phyloP scores from a whole-genome alignment of 2,329 filamentous ascomycete genomes.

The Aureobasidium sp. region DNA sequence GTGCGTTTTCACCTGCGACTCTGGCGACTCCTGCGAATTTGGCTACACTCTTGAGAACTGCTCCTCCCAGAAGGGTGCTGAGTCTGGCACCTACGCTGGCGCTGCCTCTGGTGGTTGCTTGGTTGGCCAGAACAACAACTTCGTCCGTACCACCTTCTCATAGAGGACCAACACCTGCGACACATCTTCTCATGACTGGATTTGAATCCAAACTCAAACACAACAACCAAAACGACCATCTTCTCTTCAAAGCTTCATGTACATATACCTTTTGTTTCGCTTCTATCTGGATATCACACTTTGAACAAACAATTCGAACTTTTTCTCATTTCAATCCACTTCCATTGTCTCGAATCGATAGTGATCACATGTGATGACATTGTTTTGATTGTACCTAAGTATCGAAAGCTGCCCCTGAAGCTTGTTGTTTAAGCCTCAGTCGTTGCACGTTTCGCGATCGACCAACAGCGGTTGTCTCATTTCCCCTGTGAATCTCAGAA shows the following conservation, averaged over 20 bases:
- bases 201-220: neutral
- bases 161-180: neutral
- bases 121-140: conserved; percentile 14
- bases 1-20: conserved; percentile 14
- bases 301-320: conserved; percentile 1
- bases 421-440: neutral
- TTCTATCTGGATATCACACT: conserved; percentile 14
- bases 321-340: neutral
- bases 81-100: conserved; percentile 13
- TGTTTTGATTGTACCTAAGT: neutral
- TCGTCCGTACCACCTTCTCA: conserved; percentile 11
- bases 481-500: neutral
- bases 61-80: conserved; percentile 8
- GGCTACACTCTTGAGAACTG: conserved; percentile 15
- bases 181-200: neutral
- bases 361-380: neutral
- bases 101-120: conserved; percentile 14
- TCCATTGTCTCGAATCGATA: too few species aligned
- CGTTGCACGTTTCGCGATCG: neutral
- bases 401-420: neutral
- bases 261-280: conserved; percentile 7
- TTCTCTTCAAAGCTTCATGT: conserved; percentile 1
- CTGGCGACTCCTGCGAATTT: conserved; percentile 2
- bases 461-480: conserved; percentile 5
- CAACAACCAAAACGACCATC: neutral